phyloP scores from a whole-genome alignment of 768 basidiomycete species.

The Exsudoporus frostii region DNA sequence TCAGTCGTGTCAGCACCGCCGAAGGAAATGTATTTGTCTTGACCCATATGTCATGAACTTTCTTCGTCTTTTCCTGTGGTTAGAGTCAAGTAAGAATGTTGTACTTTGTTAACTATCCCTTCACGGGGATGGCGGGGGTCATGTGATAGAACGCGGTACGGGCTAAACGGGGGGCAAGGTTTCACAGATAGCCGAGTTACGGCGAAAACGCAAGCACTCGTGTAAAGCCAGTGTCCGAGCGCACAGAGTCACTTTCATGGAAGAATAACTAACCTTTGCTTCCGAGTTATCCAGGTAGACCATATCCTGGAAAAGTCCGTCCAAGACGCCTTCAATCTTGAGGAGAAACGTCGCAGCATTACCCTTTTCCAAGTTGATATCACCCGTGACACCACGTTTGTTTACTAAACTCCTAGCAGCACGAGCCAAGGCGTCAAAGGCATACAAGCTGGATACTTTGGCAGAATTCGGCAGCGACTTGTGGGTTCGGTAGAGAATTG shows the following conservation, averaged over 20 bases:
- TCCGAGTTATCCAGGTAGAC: conserved; percentile 59
- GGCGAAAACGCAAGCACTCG: conserved; percentile 5
- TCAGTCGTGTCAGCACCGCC: conserved; percentile 67
- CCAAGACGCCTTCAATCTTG: conserved; percentile 88
- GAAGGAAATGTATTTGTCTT: conserved; percentile 88
- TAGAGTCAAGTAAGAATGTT: conserved; percentile 33
- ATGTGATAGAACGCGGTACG: conserved; percentile 31
- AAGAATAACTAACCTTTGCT: conserved; percentile 73
- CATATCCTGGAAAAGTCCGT: conserved; percentile 88
- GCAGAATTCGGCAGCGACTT: conserved; percentile 63
- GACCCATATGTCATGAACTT: conserved; percentile 96
- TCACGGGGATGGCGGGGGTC: conserved; percentile 14
- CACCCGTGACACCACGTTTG: conserved; percentile 60
- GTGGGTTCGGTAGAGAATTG: conserved; percentile 85
- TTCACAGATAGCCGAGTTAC: conserved; percentile 1
- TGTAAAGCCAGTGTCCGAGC: conserved; percentile 7
- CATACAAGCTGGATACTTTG: conserved; percentile 88
- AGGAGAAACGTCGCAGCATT: conserved; percentile 80
- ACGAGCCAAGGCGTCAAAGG: conserved; percentile 89
- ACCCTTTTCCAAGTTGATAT: conserved; percentile 54
- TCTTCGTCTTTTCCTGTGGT: conserved; percentile 91
- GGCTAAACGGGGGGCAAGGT: conserved; percentile 6
- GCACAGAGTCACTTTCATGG: not conserved
- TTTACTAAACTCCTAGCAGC: conserved; percentile 67
- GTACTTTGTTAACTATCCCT: conserved; percentile 42